Evolutionary conservation across 305 asterid species (phyloP).

Genomic region (Stenogyne calaminthoides): DNA sequence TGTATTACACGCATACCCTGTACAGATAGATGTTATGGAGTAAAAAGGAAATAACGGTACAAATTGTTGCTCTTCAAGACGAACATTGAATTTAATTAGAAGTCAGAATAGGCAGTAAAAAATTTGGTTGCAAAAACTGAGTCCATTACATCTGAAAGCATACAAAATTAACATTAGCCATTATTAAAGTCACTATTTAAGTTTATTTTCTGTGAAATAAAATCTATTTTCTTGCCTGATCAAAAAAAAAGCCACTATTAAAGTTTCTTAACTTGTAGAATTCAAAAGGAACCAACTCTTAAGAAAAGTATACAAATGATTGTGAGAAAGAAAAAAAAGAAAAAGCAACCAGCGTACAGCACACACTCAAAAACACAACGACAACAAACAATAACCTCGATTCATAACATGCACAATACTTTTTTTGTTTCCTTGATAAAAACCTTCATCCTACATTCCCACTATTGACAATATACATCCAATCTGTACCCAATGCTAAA

Average conservation of each 20-base stretch:
- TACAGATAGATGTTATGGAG: conserved; percentile 21
- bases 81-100: background rate
- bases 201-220: too few species aligned
- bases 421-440: background rate
- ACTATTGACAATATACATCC: conserved; percentile 9
- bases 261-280: background rate
- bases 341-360: background rate
- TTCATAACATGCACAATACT: background rate
- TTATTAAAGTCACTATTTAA: background rate
- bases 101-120: background rate
- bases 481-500: background rate
- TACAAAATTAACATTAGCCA: background rate
- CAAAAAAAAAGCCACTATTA: too few species aligned
- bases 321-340: background rate
- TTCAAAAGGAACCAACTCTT: background rate
- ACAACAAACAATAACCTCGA: background rate
- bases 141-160: conserved; percentile 10
- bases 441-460: conserved; percentile 4
- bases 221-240: too few species aligned
- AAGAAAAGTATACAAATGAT: background rate
- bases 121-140: background rate
- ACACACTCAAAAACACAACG: background rate
- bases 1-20: conserved; percentile 9
- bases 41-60: background rate
- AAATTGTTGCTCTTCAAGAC: conserved; percentile 5